Conservation (phyloP, 257 asterid genomes). For the Linderniella brevidens region DNA sequence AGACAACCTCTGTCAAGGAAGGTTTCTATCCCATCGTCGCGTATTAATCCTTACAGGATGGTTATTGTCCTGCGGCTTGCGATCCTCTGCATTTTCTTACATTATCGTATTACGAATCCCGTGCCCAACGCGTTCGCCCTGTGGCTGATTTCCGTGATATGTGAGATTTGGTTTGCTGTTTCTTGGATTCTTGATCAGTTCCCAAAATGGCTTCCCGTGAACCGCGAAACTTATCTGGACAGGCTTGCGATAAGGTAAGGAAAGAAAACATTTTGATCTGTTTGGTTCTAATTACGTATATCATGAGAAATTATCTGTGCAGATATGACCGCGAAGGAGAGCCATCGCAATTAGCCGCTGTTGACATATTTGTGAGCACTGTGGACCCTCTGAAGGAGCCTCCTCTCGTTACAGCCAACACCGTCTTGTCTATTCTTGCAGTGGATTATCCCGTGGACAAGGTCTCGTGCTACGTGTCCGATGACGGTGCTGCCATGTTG, state of each 20-base stretch:
- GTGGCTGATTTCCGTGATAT: no score
- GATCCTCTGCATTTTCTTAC: conserved; percentile 73
- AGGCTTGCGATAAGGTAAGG: conserved; percentile 92
- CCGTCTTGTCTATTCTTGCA: conserved; percentile 76
- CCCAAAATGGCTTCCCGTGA: conserved; percentile 95
- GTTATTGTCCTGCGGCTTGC: conserved; percentile 79
- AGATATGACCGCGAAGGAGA: conserved; percentile 98
- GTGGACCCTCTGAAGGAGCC: conserved; percentile 26
- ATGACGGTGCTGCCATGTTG: no score
- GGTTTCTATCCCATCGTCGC: conserved; percentile 88
- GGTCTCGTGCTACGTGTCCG: no score
- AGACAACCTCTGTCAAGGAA: conserved; percentile 97
- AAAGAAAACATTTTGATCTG: conserved; percentile 13
- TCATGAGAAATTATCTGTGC: not conserved
- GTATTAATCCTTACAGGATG: conserved; percentile 97
- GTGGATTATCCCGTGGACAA: no score
- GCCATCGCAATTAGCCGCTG: conserved; percentile 97
- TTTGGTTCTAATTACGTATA: not conserved
- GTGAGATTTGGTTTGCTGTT: conserved; percentile 97
- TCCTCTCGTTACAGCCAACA: conserved; percentile 75
- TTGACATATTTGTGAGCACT: conserved; percentile 93
- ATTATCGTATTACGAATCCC: conserved; percentile 85
- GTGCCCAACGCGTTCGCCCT: conserved; percentile 78
- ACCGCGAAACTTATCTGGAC: conserved; percentile 97
- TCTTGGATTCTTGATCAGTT: conserved; percentile 99